Percentiles rank a stretch among this genome's conserved stretches.
Evolutionary conservation across 2,329 filamentous ascomycete species (phyloP).

Genomic region (Calonectria henricotiae): DNA sequence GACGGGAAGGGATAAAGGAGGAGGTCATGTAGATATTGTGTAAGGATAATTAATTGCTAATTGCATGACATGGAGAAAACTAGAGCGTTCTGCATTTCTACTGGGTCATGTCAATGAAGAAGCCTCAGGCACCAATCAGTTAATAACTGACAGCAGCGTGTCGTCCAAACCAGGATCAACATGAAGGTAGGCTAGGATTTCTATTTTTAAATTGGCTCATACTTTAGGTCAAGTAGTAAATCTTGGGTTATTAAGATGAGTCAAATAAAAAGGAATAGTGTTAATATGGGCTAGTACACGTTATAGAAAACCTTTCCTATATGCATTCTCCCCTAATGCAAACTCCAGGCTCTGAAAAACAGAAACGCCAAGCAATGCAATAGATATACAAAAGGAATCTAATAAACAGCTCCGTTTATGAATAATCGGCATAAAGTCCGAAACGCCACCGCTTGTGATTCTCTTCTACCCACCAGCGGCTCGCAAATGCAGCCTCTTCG

Average conservation of each 20-base stretch:
- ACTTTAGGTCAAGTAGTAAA: background rate
- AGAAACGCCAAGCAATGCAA: slow-evolving; percentile 1
- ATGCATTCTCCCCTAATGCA: background rate
- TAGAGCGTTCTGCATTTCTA: no score
- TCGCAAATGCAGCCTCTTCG: slow-evolving; percentile 47
- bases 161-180: no score
- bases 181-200: no score
- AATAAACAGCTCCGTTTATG: background rate
- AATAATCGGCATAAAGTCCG: background rate
- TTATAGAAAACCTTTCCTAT: background rate
- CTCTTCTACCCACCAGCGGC: slow-evolving; percentile 49
- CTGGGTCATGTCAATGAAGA: no score
- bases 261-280: background rate
- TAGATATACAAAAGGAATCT: background rate
- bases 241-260: background rate
- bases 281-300: background rate
- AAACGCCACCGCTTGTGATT: slow-evolving; percentile 47
- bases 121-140: no score
- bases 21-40: no score
- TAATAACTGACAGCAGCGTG: no score
- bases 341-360: background rate
- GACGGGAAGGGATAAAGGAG: background rate
- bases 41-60: no score
- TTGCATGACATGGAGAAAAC: no score
- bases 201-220: no score